Base-by-base conservation (phyloP, 2,329 filamentous ascomycete species). In the Paramyrothecium sp. region DNA sequence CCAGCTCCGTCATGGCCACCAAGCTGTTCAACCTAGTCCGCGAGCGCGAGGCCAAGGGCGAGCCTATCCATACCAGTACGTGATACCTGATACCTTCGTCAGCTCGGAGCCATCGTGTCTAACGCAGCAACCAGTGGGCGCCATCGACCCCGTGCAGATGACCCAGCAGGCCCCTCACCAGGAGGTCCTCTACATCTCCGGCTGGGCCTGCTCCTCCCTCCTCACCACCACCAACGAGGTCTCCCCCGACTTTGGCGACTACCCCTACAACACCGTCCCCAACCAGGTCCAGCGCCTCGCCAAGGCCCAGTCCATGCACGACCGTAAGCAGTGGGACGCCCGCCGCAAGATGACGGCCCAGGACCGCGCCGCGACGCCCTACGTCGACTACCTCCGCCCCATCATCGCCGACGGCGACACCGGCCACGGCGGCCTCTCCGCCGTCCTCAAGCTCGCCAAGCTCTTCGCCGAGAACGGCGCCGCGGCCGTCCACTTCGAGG, bases 101-200 rank as follows among this genome's bases (percentile, higher is more conserved):
- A 17, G 5, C 38, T 30, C n/a, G 12, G 17, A 21, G 21, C 30
- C 12, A 4, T 5, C 11, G 5, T 23, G 4, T 34, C 61, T 66
- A 56, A 67, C 61, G 10, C 5, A 56, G 19, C 7, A 7, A 54
- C 0, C 60, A 94, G 91, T 99, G 90, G 95, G 95, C 65, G 95
- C 93, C 59, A 96, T 99, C 75, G 95, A 99, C 71, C 95, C 95
- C n/a, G 88, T 98, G 12, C 95, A 99, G 78, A 98, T 99, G 95
- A 97, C 95, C 52, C 95, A 99, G 74, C 95, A 98, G 79, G 95
- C 95, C 17, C 86, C 91, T 7, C 91, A 98, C 76, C 95, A 98
- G 72, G 94, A 99, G 73, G 90, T 97, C 19, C 83, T 99, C 50
- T 99, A 99, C 75, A 82, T 99, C 61, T 97, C 93, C 1, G 95